Percentiles rank a stretch among this genome's conserved stretches.
Evolutionary conservation across 2,329 filamentous ascomycete species (phyloP).

Genomic region (Ascomycota sp.): DNA sequence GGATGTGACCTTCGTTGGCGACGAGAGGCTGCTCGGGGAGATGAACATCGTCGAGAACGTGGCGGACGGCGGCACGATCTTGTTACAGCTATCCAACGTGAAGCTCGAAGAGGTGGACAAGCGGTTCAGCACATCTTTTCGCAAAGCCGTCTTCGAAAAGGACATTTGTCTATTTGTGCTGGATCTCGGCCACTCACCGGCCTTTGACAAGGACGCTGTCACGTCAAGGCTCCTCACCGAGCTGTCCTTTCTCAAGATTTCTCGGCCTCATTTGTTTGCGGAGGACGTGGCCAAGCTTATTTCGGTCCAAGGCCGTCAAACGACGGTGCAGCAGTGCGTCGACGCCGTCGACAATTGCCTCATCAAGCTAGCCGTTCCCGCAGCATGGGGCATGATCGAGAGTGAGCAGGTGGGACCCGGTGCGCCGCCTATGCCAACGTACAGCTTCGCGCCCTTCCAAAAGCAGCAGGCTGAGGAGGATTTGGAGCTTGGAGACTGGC

Average conservation of each 20-base stretch:
- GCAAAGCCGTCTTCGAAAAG: constrained; percentile 51
- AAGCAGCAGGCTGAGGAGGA: constrained; percentile 54
- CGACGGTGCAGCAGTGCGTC: constrained; percentile 32
- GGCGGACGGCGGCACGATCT: constrained; percentile 49
- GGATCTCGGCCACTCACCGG: constrained; percentile 47
- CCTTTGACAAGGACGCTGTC: constrained; percentile 43
- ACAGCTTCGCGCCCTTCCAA: constrained; percentile 65
- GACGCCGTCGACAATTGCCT: constrained; percentile 51
- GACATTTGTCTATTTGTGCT: constrained; percentile 53
- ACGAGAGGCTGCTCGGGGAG: constrained; percentile 60
- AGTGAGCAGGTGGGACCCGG: constrained; percentile 29
- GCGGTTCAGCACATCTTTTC: constrained; percentile 50
- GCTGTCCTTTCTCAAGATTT: constrained; percentile 64
- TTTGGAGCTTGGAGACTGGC: constrained; percentile 51
- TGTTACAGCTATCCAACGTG: constrained; percentile 56
- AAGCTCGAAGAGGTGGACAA: constrained; percentile 86
- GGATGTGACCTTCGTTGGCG: constrained; percentile 58
- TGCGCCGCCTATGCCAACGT: constrained; percentile 42
- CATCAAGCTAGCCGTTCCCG: constrained; percentile 53
- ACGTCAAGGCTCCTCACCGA: constrained; percentile 53
- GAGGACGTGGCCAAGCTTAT: constrained; percentile 47
- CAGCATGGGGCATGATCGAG: constrained; percentile 52
- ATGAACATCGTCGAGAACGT: constrained; percentile 54
- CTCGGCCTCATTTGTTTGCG: constrained; percentile 42
- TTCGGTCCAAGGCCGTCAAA: constrained; percentile 29